Percentiles rank a stretch among this genome's conserved stretches.
Evolutionary conservation across 352 stramenopile species (phyloP).

Genomic region (Globisporangium paroecandrum): DNA sequence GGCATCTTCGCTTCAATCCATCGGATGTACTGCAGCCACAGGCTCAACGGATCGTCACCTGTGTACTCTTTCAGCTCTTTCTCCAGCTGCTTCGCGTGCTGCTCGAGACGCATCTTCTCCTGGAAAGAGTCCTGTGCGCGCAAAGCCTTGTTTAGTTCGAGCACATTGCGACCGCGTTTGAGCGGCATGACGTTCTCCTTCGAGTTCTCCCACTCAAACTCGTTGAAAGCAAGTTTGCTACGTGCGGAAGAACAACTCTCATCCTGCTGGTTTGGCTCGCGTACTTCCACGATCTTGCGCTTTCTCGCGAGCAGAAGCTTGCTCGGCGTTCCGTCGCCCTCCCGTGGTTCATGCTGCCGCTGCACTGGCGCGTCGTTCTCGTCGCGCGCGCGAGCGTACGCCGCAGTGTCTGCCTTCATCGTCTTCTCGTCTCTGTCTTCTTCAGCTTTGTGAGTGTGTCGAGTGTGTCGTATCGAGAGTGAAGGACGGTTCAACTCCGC

Average conservation of each 20-base stretch:
- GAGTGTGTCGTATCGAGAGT: neutral
- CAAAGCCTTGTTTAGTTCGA: slow-evolving; percentile 73
- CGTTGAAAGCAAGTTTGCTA: slow-evolving; percentile 14
- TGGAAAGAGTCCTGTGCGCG: slow-evolving; percentile 61
- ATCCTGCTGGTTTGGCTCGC: slow-evolving; percentile 12
- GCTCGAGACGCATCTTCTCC: slow-evolving; percentile 51
- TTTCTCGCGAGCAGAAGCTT: slow-evolving; percentile 21
- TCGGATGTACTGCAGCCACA: slow-evolving; percentile 71
- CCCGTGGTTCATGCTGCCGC: slow-evolving; percentile 5
- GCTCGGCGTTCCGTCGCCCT: neutral
- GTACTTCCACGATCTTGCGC: slow-evolving; percentile 36
- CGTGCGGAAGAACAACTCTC: neutral
- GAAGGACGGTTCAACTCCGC: neutral
- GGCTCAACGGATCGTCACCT: slow-evolving; percentile 63
- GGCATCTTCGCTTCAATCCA: slow-evolving; percentile 82
- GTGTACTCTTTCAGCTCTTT: slow-evolving; percentile 39
- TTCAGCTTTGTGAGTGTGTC: neutral
- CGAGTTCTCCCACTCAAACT: slow-evolving; percentile 81
- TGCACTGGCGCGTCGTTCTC: slow-evolving; percentile 13
- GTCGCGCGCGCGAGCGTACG: slow-evolving; percentile 17
- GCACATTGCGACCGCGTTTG: slow-evolving; percentile 72
- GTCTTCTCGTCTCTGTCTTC: neutral
- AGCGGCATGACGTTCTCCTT: slow-evolving; percentile 89
- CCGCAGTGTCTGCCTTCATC: slow-evolving; percentile 8
- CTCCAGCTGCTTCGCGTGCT: slow-evolving; percentile 52